Conservation (phyloP, 2,329 filamentous ascomycete genomes). For the Plenodomus lindquistii region DNA sequence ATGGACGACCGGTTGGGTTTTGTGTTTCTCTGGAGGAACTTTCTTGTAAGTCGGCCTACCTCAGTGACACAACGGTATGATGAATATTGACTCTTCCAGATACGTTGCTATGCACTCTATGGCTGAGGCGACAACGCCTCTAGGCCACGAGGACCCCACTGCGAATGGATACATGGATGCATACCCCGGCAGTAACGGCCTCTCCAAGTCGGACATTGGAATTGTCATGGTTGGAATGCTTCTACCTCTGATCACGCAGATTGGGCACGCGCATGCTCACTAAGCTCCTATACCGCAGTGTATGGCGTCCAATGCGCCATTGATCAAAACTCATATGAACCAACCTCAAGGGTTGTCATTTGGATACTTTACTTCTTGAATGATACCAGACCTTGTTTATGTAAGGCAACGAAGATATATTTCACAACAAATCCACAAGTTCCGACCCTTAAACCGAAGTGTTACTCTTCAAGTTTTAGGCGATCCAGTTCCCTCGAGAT, state of each 20-base stretch:
- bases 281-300: slow-evolving; percentile 4
- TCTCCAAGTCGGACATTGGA: slow-evolving; percentile 59
- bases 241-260: slow-evolving; percentile 74
- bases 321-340: background rate
- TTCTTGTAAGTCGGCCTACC: slow-evolving; percentile 71
- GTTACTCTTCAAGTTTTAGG: too few relatives aligned
- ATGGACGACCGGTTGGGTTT: slow-evolving; percentile 89
- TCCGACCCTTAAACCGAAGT: too few relatives aligned
- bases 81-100: slow-evolving; percentile 50
- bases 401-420: background rate
- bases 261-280: slow-evolving; percentile 69
- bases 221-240: slow-evolving; percentile 74
- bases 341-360: background rate
- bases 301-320: slow-evolving; percentile 11
- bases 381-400: slow-evolving; percentile 12
- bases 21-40: slow-evolving; percentile 94
- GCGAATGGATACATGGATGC: slow-evolving; percentile 57
- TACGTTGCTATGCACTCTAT: slow-evolving; percentile 99
- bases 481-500: too few relatives aligned
- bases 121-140: slow-evolving; percentile 68
- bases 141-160: slow-evolving; percentile 39
- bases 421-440: too few relatives aligned
- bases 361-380: slow-evolving; percentile 4
- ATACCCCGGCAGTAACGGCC: slow-evolving; percentile 57
- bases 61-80: background rate